Percentiles rank a stretch among this genome's conserved stretches.
phyloP scores from a whole-genome alignment of 2,329 filamentous ascomycete species.

The Ophiocordyceps camponoti-leonardi region DNA sequence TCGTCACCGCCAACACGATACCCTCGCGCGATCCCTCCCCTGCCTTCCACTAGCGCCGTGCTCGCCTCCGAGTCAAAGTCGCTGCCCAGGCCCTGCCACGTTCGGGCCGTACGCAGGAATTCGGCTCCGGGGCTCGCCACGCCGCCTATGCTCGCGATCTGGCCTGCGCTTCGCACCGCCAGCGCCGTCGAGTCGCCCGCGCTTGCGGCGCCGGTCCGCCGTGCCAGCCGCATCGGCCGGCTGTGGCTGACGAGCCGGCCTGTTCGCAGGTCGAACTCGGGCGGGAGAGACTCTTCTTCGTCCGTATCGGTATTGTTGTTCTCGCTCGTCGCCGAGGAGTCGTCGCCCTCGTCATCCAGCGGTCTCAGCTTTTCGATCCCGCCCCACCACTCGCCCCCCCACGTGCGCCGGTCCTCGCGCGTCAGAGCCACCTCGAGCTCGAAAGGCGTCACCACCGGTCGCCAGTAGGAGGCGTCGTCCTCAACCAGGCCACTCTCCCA shows the following conservation, averaged over 20 bases:
- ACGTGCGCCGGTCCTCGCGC: conserved; percentile 59
- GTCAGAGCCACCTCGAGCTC: conserved; percentile 68
- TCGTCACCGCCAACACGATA: conserved; percentile 61
- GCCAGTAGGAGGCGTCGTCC: conserved; percentile 65
- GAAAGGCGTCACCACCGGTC: conserved; percentile 85
- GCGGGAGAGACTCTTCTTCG: conserved; percentile 56
- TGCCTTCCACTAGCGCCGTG: conserved; percentile 65
- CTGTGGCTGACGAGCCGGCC: conserved; percentile 67
- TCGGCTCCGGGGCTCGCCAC: conserved; percentile 84
- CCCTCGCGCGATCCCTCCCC: conserved; percentile 73
- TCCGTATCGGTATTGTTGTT: conserved; percentile 6
- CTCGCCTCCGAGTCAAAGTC: conserved; percentile 51
- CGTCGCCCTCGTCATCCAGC: conserved; percentile 12
- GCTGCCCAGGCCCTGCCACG: conserved; percentile 81
- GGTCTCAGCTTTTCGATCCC: conserved; percentile 57
- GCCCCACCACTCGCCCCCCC: conserved; percentile 79
- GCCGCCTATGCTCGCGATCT: conserved; percentile 68
- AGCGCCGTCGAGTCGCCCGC: conserved; percentile 20
- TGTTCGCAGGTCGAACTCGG: conserved; percentile 83
- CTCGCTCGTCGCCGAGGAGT: conserved; percentile 4
- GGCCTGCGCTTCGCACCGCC: conserved; percentile 40
- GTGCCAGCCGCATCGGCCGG: conserved; percentile 48
- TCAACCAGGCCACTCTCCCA: conserved; percentile 94
- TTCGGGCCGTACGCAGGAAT: conserved; percentile 63
- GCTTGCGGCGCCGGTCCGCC: conserved; percentile 5